These are phyloP conservation scores for Raphanus sativus DNA, from an alignment of 345 rosid species.

Conservation along the genomic window DNA sequence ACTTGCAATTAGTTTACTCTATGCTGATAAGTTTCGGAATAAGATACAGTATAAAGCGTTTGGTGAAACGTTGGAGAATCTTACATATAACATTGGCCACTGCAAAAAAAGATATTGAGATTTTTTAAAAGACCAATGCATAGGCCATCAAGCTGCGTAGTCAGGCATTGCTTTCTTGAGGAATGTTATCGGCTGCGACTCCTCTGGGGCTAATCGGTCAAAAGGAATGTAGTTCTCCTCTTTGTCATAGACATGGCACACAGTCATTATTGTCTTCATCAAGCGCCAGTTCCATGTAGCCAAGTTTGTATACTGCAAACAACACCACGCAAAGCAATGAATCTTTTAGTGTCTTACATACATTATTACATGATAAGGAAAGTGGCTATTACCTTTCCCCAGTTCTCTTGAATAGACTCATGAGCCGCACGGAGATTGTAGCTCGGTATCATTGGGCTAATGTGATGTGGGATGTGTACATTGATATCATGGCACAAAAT, in stretches of 20 bases:
- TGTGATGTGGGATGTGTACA: constrained; percentile 82
- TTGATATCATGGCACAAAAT: constrained; percentile 85
- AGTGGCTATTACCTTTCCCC: constrained; percentile 77
- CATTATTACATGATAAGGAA: not conserved
- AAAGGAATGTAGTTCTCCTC: constrained; percentile 68
- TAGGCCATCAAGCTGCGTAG: constrained; percentile 43
- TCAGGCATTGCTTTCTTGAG: constrained; percentile 80
- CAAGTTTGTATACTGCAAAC: constrained; percentile 73
- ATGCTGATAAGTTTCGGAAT: constrained; percentile 1
- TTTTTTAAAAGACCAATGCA: constrained; percentile 4
- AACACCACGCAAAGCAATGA: not conserved
- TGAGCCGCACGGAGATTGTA: constrained; percentile 80
- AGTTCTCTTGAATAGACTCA: constrained; percentile 72
- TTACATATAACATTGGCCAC: constrained; percentile 3
- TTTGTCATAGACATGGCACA: constrained; percentile 77
- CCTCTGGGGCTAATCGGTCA: constrained; percentile 68
- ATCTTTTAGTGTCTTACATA: not conserved
- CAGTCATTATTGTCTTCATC: constrained; percentile 90
- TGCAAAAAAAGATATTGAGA: constrained; percentile 28
- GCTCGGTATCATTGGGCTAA: constrained; percentile 82
- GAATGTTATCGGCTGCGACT: constrained; percentile 65
- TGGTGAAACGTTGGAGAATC: too few species aligned
- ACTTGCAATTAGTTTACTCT: not conserved
- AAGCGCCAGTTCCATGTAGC: constrained; percentile 92
- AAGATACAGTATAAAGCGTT: constrained; percentile 2